These are phyloP conservation scores for Flaveria sonorensis DNA, from an alignment of 129 eudicot genomes.

Conservation along the genomic window DNA sequence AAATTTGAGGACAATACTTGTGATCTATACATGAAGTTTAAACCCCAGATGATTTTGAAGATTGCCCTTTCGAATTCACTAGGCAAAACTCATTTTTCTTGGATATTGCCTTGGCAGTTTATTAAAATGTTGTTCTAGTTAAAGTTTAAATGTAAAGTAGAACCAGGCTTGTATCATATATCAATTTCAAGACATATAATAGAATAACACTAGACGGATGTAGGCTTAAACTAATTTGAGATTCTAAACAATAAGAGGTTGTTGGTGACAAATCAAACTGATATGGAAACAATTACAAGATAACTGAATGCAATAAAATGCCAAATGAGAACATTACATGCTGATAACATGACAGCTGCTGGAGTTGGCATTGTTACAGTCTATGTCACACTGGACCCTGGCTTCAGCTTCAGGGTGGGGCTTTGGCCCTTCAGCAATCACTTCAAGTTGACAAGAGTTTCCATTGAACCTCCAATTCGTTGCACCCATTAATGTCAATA, in stretches of 20 bases:
- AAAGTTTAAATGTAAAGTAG: not conserved
- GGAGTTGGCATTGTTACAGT: slow-evolving; percentile 48
- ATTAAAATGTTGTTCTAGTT: not conserved
- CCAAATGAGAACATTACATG: slow-evolving; percentile 47
- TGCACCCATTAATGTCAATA: slow-evolving; percentile 65
- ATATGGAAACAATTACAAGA: not conserved
- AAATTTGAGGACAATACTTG: not conserved
- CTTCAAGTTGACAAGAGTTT: slow-evolving; percentile 54
- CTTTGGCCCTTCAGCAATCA: slow-evolving; percentile 41
- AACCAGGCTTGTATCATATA: not conserved
- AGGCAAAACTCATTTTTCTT: not conserved
- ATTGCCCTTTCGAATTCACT: not conserved
- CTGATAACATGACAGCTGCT: slow-evolving; percentile 55
- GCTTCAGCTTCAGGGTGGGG: slow-evolving; percentile 39
- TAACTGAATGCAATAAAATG: slow-evolving; percentile 7
- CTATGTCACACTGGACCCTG: slow-evolving; percentile 36
- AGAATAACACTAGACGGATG: not conserved
- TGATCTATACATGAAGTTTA: not conserved
- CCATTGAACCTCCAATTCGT: slow-evolving; percentile 59
- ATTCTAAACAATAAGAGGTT: not conserved
- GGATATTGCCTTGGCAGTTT: not conserved
- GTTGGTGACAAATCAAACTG: not conserved
- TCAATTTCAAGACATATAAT: not conserved
- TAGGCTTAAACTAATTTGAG: not conserved
- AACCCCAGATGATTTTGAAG: not conserved